phyloP scores from a whole-genome alignment of 2,329 filamentous ascomycete genomes.

The Neonectria faginata region DNA sequence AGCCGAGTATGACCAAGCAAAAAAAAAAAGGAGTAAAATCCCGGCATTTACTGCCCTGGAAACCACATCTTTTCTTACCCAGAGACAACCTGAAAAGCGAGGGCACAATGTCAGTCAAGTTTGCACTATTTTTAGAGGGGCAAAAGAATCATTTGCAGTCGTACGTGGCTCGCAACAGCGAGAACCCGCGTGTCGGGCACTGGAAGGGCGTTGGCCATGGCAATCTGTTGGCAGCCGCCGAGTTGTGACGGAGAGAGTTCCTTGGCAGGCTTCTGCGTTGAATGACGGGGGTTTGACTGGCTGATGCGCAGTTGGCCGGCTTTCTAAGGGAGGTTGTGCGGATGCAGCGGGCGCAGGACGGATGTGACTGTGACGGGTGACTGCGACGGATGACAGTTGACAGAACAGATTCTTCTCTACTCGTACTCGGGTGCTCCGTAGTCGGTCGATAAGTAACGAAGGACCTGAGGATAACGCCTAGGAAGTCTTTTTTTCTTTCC shows the following conservation, averaged over 20 bases:
- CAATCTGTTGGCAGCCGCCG: conserved; percentile 6
- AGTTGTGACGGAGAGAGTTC: background rate
- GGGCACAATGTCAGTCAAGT: conserved; percentile 26
- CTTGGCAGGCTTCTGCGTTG: background rate
- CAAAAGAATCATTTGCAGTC: conserved; percentile 43
- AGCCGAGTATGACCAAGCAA: background rate
- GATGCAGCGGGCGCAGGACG: background rate
- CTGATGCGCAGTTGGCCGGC: background rate
- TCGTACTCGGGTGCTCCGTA: background rate
- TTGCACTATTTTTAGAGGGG: background rate
- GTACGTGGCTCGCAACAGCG: conserved; percentile 94
- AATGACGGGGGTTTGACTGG: conserved; percentile 1
- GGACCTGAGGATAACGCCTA: background rate
- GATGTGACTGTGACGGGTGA: background rate
- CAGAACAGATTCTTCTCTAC: background rate
- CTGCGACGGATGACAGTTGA: background rate
- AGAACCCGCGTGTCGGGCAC: conserved; percentile 76
- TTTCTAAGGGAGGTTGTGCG: background rate
- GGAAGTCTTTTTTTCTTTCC: background rate
- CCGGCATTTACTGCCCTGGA: background rate
- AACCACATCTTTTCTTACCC: conserved; percentile 38
- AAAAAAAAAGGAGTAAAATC: conserved; percentile 1
- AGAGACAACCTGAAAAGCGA: conserved; percentile 44
- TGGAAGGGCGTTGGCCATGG: conserved; percentile 42
- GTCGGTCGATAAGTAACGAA: background rate